Conservation (phyloP, 73 alveolate species). For the Paramecium tetraurelia region DNA sequence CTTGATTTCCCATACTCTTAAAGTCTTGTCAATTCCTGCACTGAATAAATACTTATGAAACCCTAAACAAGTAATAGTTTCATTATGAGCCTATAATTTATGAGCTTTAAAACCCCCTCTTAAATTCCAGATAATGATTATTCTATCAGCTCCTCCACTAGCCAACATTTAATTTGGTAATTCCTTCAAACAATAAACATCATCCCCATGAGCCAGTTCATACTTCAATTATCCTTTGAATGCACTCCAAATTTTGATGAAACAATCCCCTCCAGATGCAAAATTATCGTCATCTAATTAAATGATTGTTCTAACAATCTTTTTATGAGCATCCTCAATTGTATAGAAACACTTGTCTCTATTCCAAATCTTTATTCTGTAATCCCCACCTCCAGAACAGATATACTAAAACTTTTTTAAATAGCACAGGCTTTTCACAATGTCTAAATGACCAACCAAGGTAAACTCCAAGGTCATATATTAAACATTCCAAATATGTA, state of each 20-base stretch:
- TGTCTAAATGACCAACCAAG: not conserved
- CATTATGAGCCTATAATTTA: conserved; percentile 28
- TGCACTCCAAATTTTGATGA: not conserved
- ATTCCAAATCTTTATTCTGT: conserved; percentile 7
- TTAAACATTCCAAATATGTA: conserved; percentile 34
- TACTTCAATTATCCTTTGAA: not conserved
- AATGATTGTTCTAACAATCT: not conserved
- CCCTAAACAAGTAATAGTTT: not conserved
- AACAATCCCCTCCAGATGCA: conserved; percentile 9
- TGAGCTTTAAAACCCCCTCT: conserved; percentile 8
- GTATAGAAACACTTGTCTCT: conserved; percentile 25
- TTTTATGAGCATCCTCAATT: conserved; percentile 43
- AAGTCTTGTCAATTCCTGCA: conserved; percentile 1
- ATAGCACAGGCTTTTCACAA: not conserved
- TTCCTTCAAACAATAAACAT: not conserved
- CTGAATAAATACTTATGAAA: not conserved
- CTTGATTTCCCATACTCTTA: conserved; percentile 19
- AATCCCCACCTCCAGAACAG: conserved; percentile 22
- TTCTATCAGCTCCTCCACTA: conserved; percentile 26
- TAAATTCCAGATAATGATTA: not conserved
- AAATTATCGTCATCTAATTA: not conserved
- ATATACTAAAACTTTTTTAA: not conserved
- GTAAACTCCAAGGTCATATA: conserved; percentile 35
- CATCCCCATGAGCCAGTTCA: conserved; percentile 30
- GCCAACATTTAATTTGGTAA: not conserved